Base-by-base conservation (phyloP, 805 yeast species). In the Kodamaea lidongshanica region DNA sequence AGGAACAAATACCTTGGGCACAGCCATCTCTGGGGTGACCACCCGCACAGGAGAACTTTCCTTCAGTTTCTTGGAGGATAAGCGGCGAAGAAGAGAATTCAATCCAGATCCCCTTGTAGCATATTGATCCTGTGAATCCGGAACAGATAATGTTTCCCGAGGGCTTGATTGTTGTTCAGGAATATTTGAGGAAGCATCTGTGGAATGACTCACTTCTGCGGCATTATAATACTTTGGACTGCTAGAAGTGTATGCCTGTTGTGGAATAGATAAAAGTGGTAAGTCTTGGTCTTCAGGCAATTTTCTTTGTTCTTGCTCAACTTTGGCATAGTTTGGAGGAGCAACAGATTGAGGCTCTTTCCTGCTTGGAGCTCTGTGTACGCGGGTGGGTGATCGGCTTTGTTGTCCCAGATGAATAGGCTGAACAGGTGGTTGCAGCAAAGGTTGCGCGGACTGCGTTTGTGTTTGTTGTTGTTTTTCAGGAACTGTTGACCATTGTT, bases 161-260 rank as follows among this genome's bases (percentile, higher is more conserved):
- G 61, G 56, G 34, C 55, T 46, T 2, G 49, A 58, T 28, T 50
- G 56, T 24, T 56, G 64, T 22, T 44, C 52, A 7, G 52, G 53
- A 7, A 52, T 41, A 2, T 35, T 27, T 6, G n/a, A n/a, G n/a
- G n/a, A n/a, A n/a, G n/a, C n/a, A n/a, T n/a, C 7, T 12, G 12
- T 10, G 7, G 25, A 22, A 14, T 11, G 25, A 12, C 12, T 22
- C 25, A 11, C 7, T n/a, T n/a, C n/a, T n/a, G n/a, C n/a, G n/a
- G n/a, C n/a, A n/a, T n/a, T 10, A 13, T 12, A 27, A 20, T 31
- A 24, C 20, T 45, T 29, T 9, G 54, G 42, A 19, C 41, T 37
- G 14, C 39, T 24, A 1, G 60, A 40, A 5, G 67, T 59, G 39
- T 63, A 67, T 0, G 67, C 67, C 38, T 56, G 67, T 33, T 57